Evolutionary conservation across 164 flowering plant species (phyloP), one percentile per base, ranked within the genome.

Genomic region (Vitis rupestris): DNA sequence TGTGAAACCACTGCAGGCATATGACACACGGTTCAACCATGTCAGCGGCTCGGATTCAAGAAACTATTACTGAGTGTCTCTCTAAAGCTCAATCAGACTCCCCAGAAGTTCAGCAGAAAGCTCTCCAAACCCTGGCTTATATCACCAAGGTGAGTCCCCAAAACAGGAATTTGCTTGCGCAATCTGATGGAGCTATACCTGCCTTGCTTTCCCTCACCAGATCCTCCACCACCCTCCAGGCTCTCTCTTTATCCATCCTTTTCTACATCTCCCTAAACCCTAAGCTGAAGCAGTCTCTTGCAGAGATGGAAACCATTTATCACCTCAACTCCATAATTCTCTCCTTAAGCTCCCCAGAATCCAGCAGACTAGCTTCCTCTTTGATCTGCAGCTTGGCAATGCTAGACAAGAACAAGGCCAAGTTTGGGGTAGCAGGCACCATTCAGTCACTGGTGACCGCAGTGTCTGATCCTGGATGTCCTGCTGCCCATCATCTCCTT

Each of bases 391-490:
- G 97, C 64, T 55, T 90, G 68, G 90, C 92, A 50, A 86, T 89
- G 92, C 77, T 84, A 0, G 90, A 90, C 69, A 88, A 83, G 77
- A 90, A 86, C 81, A 90, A 88, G 78, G 93, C 88, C 66, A 76
- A 70, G 65, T 87, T 87, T 60, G 92, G 97, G 0, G 90, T 87
- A 2, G 88, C 87, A 0, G 91, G 91, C 0, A 88, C 92, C 0
- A 59, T 88, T 67, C 84, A 84, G 67, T 66, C 79, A 4, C 79
- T 90, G 13, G 81, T 90, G 11, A 76, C 77, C 60, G 81, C 81
- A 3, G 54, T 88, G 6, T 73, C 78, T 0, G 73, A 53, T 1
- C 74, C 76, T 0, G 52, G 65, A 0, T 19, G 67, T 44, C 61
- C 75, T 1, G 77, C 84, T 10, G 30, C 82, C 14, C 93, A 86